phyloP scores from a whole-genome alignment of 2,329 filamentous ascomycete genomes.

The Microdochium bolleyi region DNA sequence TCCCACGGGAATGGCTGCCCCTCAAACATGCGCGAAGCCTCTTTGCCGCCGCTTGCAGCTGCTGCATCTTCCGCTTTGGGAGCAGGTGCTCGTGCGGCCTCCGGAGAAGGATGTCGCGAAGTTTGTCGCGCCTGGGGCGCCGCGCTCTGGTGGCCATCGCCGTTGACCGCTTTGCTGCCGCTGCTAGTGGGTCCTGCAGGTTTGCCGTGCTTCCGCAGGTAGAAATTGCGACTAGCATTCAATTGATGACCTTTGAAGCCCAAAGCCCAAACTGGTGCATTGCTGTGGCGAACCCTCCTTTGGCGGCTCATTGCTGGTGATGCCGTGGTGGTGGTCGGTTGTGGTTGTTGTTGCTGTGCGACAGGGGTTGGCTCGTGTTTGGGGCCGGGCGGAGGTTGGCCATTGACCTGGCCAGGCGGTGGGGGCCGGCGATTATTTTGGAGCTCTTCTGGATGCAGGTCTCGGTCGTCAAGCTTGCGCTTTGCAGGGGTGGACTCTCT shows the following conservation, averaged over 20 bases:
- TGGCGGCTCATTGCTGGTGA: slow-evolving; percentile 27
- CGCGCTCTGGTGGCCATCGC: slow-evolving; percentile 11
- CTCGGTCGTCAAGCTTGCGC: slow-evolving; percentile 39
- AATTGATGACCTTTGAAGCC: slow-evolving; percentile 24
- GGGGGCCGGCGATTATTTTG: slow-evolving; percentile 40
- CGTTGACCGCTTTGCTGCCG: slow-evolving; percentile 9
- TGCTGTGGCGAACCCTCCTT: slow-evolving; percentile 27
- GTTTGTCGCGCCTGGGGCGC: slow-evolving; percentile 17
- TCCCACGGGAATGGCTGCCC: slow-evolving; percentile 45
- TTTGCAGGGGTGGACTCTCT: slow-evolving; percentile 32
- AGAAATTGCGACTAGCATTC: slow-evolving; percentile 33
- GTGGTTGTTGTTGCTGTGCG: slow-evolving; percentile 1
- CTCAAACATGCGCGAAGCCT: slow-evolving; percentile 8
- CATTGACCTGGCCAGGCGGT: slow-evolving; percentile 41
- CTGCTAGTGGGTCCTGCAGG: slow-evolving; percentile 12
- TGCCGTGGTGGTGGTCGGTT: background rate
- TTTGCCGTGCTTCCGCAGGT: slow-evolving; percentile 37
- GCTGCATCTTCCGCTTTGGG: slow-evolving; percentile 3
- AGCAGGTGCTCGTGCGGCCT: slow-evolving; percentile 21
- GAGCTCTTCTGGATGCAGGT: slow-evolving; percentile 41
- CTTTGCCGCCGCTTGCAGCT: slow-evolving; percentile 8
- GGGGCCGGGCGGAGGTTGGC: slow-evolving; percentile 17
- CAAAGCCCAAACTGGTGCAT: slow-evolving; percentile 41
- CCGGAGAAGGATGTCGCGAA: slow-evolving; percentile 39
- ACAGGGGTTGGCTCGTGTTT: slow-evolving; percentile 14